phyloP scores from a whole-genome alignment of 164 flowering plant species.

The Piper betle region DNA sequence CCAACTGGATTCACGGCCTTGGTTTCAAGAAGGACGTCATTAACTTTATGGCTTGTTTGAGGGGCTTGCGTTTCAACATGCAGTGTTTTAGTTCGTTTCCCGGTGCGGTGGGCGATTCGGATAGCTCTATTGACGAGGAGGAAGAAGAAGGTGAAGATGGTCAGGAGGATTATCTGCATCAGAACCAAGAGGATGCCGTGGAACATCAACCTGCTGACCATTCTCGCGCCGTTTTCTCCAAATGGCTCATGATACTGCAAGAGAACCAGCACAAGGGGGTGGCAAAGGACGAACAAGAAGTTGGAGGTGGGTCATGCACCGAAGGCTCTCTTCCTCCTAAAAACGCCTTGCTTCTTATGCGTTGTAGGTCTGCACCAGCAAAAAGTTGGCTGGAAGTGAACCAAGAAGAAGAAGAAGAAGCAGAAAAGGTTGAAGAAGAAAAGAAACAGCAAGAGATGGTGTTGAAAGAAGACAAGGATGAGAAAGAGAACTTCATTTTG shows the following conservation, averaged over 20 bases:
- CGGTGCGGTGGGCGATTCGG: constrained; percentile 12
- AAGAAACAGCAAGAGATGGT: neutral
- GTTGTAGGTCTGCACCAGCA: constrained; percentile 87
- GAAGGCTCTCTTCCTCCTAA: constrained; percentile 46
- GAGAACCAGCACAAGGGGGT: constrained; percentile 25
- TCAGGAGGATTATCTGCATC: constrained; percentile 8
- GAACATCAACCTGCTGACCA: neutral
- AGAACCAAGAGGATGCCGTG: constrained; percentile 2
- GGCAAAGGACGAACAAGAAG: constrained; percentile 6
- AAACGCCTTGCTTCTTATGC: constrained; percentile 81
- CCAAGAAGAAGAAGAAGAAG: constrained; percentile 17
- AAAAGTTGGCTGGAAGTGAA: constrained; percentile 58
- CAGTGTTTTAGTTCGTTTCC: constrained; percentile 67
- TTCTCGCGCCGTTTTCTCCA: constrained; percentile 50
- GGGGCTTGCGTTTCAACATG: constrained; percentile 48
- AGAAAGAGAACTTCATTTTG: constrained; percentile 35
- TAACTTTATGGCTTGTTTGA: constrained; percentile 64
- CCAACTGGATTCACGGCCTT: constrained; percentile 45
- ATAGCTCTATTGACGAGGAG: constrained; percentile 33
- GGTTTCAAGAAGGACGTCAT: constrained; percentile 74
- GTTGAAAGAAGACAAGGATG: constrained; percentile 31
- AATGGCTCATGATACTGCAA: constrained; percentile 84
- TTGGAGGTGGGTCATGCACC: constrained; percentile 7
- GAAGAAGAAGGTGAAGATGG: constrained; percentile 30
- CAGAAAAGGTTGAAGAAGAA: constrained; percentile 12